These are phyloP conservation scores for Cystofilobasidium ferigula DNA, from an alignment of 768 basidiomycete genomes.

Conservation along the genomic window DNA sequence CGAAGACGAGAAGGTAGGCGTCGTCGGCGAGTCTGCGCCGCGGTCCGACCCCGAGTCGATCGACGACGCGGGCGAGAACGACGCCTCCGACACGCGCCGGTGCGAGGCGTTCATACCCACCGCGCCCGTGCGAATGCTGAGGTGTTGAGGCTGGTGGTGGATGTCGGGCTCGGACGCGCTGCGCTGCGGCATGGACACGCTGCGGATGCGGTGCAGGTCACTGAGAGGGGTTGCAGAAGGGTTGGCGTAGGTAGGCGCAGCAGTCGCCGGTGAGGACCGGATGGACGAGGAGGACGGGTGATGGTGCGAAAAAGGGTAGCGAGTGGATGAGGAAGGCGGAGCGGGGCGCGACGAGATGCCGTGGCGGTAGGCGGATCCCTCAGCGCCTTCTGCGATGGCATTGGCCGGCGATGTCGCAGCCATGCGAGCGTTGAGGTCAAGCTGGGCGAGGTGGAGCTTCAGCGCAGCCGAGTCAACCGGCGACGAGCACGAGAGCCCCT, in stretches of 20 bases:
- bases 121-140: not conserved
- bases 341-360: too few relatives aligned
- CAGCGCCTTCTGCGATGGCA: too few relatives aligned
- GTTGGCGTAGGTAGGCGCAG: not conserved
- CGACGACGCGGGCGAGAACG: not conserved
- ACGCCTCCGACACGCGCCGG: not conserved
- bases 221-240: not conserved
- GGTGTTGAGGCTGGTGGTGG: not conserved
- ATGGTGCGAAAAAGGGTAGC: not conserved
- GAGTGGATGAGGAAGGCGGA: too few relatives aligned
- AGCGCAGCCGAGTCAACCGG: not conserved
- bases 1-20: not conserved
- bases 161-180: constrained; percentile 1
- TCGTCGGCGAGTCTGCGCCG: not conserved
- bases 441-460: not conserved
- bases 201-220: not conserved
- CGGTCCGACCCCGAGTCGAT: not conserved
- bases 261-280: not conserved
- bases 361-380: too few relatives aligned
- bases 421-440: not conserved
- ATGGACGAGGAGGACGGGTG: not conserved
- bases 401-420: not conserved
- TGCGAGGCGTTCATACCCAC: not conserved
- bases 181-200: not conserved
- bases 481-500: not conserved